Base-by-base conservation (phyloP, 225 moss, liverwort and hornwort species). In the Rhytidiadelphus loreus region DNA sequence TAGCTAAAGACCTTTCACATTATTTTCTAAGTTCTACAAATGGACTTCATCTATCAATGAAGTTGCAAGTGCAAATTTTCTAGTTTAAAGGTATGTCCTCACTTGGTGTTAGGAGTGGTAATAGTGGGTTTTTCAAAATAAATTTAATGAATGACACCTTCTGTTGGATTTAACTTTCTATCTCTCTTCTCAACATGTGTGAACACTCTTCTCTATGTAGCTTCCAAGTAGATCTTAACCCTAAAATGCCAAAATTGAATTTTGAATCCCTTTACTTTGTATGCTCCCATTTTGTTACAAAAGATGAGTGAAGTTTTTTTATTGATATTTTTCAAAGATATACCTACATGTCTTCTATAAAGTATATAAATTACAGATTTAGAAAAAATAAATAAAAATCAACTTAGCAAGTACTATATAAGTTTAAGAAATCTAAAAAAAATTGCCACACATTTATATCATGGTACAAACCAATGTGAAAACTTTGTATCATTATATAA, bases 311-410 rank as follows among this genome's bases (percentile, higher is more conserved):
- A 48, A 28, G 7, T 30, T 43, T 13, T 73, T 50, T 75, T 32
- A 4, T 20, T 50, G 3, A 75, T 21, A 12, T 50, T 32, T 44
- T 75, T 50, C 12, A 48, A 75, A 20, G 33, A 75, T 32, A 21
- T 1, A 50, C 12, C 12, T 32, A 33, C 8, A 21, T 50, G 2
- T 33, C 21, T 21, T 33, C 2, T 32, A 75, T 2, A 75, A 75
- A 0, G 13, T 4, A 33, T 7, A 50, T 4, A 50, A 50, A 75
- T 32, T 50, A 13, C 3, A 75, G 2, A 20, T 32, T 33, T 0
- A 16, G 0, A 46, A 46, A 16, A 72, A 25, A 12, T 6, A 26
- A 71, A n/a, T 9, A 37, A 44, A 48, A 11, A 21, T 33, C 33
- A 50, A n/a, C n/a, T n/a, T 33, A 50, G 12, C 16, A 32, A 50